These are phyloP conservation scores for Amanita fuliginea DNA, from an alignment of 768 basidiomycete genomes.

Conservation along the genomic window DNA sequence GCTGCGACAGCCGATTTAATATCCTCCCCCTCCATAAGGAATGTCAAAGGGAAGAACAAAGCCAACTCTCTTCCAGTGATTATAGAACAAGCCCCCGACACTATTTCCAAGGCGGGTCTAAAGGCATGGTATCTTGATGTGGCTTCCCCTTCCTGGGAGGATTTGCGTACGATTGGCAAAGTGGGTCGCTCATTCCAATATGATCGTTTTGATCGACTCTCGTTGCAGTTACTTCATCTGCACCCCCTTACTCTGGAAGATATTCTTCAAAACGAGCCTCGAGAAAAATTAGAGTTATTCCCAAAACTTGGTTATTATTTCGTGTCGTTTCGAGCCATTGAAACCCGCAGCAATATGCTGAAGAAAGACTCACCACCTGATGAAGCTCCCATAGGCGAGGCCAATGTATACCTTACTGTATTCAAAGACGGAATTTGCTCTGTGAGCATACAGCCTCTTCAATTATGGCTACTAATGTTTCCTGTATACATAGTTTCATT, in stretches of 20 bases:
- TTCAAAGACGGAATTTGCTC: conserved; percentile 81
- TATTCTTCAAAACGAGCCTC: conserved; percentile 81
- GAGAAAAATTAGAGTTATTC: conserved; percentile 87
- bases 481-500: conserved; percentile 60
- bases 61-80: conserved; percentile 9
- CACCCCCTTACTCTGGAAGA: conserved; percentile 93
- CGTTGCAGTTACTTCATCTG: conserved; percentile 60
- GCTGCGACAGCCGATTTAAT: not conserved
- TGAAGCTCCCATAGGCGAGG: conserved; percentile 51
- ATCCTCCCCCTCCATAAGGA: conserved; percentile 5
- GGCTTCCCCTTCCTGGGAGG: conserved; percentile 77
- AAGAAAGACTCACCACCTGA: conserved; percentile 15
- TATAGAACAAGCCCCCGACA: not conserved
- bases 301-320: conserved; percentile 88
- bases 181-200: conserved; percentile 23
- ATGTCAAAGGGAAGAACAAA: conserved; percentile 39
- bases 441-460: conserved; percentile 26
- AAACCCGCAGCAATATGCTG: conserved; percentile 31
- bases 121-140: conserved; percentile 90
- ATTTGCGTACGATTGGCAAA: conserved; percentile 79
- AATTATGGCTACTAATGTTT: not conserved
- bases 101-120: conserved; percentile 20
- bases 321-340: conserved; percentile 76
- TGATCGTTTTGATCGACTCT: not conserved
- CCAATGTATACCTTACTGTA: conserved; percentile 83